These are phyloP conservation scores for Phytophthora pisi DNA, from an alignment of 352 stramenopile genomes.

Conservation along the genomic window DNA sequence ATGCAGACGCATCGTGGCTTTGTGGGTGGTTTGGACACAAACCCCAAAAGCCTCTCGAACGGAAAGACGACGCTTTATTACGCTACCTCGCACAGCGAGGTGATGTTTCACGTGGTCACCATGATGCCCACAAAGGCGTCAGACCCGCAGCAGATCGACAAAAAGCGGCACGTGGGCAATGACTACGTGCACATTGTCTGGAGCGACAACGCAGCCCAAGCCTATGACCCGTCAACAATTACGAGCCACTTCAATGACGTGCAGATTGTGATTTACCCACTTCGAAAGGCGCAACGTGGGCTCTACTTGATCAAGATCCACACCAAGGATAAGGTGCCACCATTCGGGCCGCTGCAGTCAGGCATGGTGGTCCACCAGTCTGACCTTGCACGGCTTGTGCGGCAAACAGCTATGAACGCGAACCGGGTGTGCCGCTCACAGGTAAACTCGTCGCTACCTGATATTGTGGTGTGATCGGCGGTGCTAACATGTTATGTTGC, in stretches of 20 bases:
- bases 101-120: slow-evolving; percentile 89
- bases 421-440: slow-evolving; percentile 87
- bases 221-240: slow-evolving; percentile 86
- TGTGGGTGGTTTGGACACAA: slow-evolving; percentile 74
- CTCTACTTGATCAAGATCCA: slow-evolving; percentile 83
- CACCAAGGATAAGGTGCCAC: slow-evolving; percentile 81
- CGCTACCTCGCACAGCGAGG: slow-evolving; percentile 80
- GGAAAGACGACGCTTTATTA: slow-evolving; percentile 78
- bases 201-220: slow-evolving; percentile 80
- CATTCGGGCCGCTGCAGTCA: slow-evolving; percentile 81
- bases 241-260: slow-evolving; percentile 91
- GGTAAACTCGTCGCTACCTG: slow-evolving; percentile 34
- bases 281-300: slow-evolving; percentile 63
- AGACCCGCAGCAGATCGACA: slow-evolving; percentile 88
- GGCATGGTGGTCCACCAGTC: slow-evolving; percentile 83
- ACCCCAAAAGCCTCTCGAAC: slow-evolving; percentile 85
- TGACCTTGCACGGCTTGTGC: slow-evolving; percentile 75
- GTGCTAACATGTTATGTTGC: slow-evolving; percentile 8
- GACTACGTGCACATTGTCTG: slow-evolving; percentile 90
- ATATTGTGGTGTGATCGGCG: neutral
- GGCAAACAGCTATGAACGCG: slow-evolving; percentile 89
- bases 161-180: slow-evolving; percentile 90
- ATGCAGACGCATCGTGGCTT: slow-evolving; percentile 76
- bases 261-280: slow-evolving; percentile 84
- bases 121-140: slow-evolving; percentile 86